These are phyloP conservation scores for Capsicum chinense DNA, from an alignment of 257 asterid genomes.

Conservation along the genomic window DNA sequence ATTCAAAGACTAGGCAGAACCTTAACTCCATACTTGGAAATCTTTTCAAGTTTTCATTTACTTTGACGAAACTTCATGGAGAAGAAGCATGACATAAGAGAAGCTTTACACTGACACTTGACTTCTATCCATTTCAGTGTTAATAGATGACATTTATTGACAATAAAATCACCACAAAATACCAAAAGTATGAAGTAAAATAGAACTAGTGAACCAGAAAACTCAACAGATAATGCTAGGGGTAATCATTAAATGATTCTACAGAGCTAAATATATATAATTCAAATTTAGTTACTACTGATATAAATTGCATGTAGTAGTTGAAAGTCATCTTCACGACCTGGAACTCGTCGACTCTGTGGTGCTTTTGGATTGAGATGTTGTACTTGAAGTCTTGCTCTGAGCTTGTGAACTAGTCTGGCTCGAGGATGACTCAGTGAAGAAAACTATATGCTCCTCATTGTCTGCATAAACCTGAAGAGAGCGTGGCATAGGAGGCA, in stretches of 20 bases:
- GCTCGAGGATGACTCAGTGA: conserved; percentile 66
- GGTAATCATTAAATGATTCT: not conserved
- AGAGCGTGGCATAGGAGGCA: conserved; percentile 55
- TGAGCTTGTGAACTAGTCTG: conserved; percentile 49
- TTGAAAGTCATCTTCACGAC: not conserved
- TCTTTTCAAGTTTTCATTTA: not conserved
- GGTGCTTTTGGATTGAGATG: conserved; percentile 42
- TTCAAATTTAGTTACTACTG: not conserved
- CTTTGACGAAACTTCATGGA: not conserved
- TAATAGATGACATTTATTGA: not conserved
- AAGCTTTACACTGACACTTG: not conserved
- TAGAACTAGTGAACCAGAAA: not conserved
- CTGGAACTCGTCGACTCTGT: conserved; percentile 32
- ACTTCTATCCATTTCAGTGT: not conserved
- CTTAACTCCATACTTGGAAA: not conserved
- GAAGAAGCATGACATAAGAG: not conserved
- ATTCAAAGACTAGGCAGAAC: not conserved
- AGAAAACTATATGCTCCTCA: conserved; percentile 61
- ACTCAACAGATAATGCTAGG: not conserved
- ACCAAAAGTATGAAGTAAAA: not conserved
- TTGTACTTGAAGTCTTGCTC: conserved; percentile 47
- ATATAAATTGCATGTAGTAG: not conserved
- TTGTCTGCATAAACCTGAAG: conserved; percentile 52
- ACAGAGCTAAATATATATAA: not conserved
- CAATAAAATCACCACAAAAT: not conserved